phyloP scores from a whole-genome alignment of 257 asterid species.

The Solanum chiquidenum region DNA sequence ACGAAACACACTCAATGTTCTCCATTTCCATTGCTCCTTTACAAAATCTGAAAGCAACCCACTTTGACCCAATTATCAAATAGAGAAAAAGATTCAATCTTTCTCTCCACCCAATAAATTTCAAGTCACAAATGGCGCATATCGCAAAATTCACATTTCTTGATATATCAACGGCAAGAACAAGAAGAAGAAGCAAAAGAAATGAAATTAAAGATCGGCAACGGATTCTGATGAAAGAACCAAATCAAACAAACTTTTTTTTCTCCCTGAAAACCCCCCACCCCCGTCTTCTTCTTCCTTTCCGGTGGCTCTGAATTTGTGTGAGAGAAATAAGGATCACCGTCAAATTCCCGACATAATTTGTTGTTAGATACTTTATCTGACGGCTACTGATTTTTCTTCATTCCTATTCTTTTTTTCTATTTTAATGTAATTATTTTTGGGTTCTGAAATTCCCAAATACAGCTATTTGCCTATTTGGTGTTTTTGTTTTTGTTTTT shows the following conservation, averaged over 20 bases:
- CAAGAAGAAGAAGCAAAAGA: background rate
- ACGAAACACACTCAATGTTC: slow-evolving; percentile 59
- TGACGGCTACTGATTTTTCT: slow-evolving; percentile 19
- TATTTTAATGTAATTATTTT: background rate
- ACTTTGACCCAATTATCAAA: background rate
- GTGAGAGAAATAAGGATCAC: slow-evolving; percentile 34
- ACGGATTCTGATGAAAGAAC: background rate
- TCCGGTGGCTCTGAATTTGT: background rate
- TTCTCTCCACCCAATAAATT: background rate
- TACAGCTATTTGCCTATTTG: background rate
- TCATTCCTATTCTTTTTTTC: background rate
- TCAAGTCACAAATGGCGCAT: background rate
- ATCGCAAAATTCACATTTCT: background rate
- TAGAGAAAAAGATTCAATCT: slow-evolving; percentile 1
- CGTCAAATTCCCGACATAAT: slow-evolving; percentile 22
- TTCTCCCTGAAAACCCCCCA: slow-evolving; percentile 3
- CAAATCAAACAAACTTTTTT: background rate
- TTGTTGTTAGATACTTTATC: slow-evolving; percentile 23
- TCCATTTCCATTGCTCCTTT: slow-evolving; percentile 42
- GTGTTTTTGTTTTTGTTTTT: background rate
- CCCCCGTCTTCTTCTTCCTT: background rate
- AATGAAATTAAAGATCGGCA: background rate
- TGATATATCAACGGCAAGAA: background rate
- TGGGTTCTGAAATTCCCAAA: background rate
- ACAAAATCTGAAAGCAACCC: background rate